phyloP scores from a whole-genome alignment of 257 asterid genomes.

The Solanum piurae region DNA sequence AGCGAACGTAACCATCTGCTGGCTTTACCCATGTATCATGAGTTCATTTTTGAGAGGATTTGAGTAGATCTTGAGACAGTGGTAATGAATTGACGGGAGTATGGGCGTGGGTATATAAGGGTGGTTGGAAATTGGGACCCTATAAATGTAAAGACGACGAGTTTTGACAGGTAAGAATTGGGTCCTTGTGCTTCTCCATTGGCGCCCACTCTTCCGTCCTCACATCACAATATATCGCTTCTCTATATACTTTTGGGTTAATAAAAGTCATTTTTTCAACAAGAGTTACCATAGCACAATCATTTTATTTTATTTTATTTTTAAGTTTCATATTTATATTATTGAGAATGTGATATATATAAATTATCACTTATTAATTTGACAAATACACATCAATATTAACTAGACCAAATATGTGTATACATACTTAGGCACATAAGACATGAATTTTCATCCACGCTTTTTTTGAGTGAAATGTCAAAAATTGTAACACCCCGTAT shows the following conservation, averaged over 20 bases:
- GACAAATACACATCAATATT: too few species aligned
- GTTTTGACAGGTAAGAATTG: slow-evolving; percentile 40
- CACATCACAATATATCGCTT: neutral
- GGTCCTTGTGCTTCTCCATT: slow-evolving; percentile 5
- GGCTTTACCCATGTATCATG: slow-evolving; percentile 66
- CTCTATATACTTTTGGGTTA: neutral
- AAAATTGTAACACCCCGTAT: too few species aligned
- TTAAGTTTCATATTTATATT: too few species aligned
- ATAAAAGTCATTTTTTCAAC: neutral
- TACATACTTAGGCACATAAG: too few species aligned
- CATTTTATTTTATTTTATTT: too few species aligned
- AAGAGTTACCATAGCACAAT: neutral
- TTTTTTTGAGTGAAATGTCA: too few species aligned
- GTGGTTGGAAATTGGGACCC: slow-evolving; percentile 36
- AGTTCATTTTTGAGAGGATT: neutral
- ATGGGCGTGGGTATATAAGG: slow-evolving; percentile 7
- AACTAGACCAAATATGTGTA: too few species aligned
- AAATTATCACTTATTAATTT: too few species aligned
- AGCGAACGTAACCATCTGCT: slow-evolving; percentile 57
- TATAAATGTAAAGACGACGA: slow-evolving; percentile 25
- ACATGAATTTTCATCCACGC: too few species aligned
- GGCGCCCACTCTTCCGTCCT: neutral
- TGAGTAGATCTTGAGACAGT: neutral
- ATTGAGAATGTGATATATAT: too few species aligned
- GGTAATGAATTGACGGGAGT: neutral